Evolutionary conservation across 192 early-diverging fungal genomes (phyloP).

Genomic region (Coemansia furcata): DNA sequence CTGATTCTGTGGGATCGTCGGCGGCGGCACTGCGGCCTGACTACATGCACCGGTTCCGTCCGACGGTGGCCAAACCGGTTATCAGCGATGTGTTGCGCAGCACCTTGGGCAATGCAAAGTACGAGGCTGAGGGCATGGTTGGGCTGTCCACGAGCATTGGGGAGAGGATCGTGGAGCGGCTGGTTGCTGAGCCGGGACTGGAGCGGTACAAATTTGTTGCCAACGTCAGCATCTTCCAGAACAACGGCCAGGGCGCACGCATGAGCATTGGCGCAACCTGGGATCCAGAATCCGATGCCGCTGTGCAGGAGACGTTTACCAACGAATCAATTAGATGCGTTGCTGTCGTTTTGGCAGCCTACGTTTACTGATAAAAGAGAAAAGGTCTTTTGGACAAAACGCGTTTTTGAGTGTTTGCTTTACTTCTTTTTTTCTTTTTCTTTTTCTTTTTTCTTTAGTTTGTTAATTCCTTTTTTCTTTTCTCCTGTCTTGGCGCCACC

Average conservation of each 20-base stretch:
- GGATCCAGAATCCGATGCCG: slow-evolving; percentile 24
- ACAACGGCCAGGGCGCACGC: slow-evolving; percentile 33
- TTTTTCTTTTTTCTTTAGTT: not conserved
- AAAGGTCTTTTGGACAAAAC: not conserved
- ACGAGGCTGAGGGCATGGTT: slow-evolving; percentile 21
- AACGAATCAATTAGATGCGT: slow-evolving; percentile 24
- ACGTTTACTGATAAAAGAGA: slow-evolving; percentile 10
- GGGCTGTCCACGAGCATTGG: slow-evolving; percentile 17
- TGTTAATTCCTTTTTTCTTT: slow-evolving; percentile 2
- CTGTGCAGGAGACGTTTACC: slow-evolving; percentile 25
- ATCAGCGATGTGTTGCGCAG: slow-evolving; percentile 24
- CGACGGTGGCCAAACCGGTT: slow-evolving; percentile 9
- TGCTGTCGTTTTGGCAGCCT: slow-evolving; percentile 29
- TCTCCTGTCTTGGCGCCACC: not conserved
- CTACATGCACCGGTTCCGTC: slow-evolving; percentile 28
- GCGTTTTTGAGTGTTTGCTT: not conserved
- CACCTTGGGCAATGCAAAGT: slow-evolving; percentile 16
- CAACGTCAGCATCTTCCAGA: slow-evolving; percentile 35
- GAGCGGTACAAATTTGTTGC: slow-evolving; percentile 45
- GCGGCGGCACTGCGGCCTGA: slow-evolving; percentile 7
- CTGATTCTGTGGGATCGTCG: not conserved
- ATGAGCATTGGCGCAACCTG: slow-evolving; percentile 30
- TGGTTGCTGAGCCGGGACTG: slow-evolving; percentile 21
- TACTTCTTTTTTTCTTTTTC: not conserved
- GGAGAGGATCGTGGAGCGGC: slow-evolving; percentile 21